Percentiles rank a stretch among this genome's conserved stretches.
Evolutionary conservation across 1,284 basidiomycete species (phyloP).

Genomic region (Heterobasidion annosum): DNA sequence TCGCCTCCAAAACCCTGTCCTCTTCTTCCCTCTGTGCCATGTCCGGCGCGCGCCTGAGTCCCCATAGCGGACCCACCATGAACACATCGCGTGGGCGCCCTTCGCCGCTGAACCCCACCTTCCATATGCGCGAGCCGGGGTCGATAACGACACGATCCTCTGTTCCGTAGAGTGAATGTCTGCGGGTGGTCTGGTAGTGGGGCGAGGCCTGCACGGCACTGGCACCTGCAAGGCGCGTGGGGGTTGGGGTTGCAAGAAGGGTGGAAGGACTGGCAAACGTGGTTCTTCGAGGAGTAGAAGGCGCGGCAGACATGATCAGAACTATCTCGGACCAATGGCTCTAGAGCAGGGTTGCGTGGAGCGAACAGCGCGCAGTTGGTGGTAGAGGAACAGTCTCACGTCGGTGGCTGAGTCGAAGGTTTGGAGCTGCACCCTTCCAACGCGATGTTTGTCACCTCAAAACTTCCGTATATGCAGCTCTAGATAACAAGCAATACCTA

Average conservation of each 20-base stretch:
- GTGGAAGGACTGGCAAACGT: constrained; percentile 20
- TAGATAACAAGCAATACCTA: no score
- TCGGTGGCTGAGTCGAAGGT: no score
- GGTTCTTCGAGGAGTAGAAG: constrained; percentile 34
- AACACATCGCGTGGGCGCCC: constrained; percentile 75
- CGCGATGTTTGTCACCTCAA: no score
- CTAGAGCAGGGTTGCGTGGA: no score
- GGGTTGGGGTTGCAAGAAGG: constrained; percentile 39
- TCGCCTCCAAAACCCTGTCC: constrained; percentile 58
- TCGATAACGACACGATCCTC: constrained; percentile 84
- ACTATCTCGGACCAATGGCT: neutral
- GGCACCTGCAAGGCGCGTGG: constrained; percentile 35
- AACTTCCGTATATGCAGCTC: no score
- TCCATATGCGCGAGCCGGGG: constrained; percentile 79
- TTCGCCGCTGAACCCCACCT: constrained; percentile 86
- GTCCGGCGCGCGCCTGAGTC: constrained; percentile 44
- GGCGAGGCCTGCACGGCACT: constrained; percentile 58
- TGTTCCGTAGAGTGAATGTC: constrained; percentile 77
- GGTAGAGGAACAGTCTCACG: no score
- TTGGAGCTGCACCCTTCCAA: no score
- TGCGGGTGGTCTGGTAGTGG: constrained; percentile 67
- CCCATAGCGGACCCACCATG: constrained; percentile 53
- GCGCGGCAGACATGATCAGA: constrained; percentile 27
- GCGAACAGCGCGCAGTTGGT: no score
- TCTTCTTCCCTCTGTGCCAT: constrained; percentile 58